phyloP scores from a whole-genome alignment of 2,329 filamentous ascomycete species.

The Nannizzia gypsea region DNA sequence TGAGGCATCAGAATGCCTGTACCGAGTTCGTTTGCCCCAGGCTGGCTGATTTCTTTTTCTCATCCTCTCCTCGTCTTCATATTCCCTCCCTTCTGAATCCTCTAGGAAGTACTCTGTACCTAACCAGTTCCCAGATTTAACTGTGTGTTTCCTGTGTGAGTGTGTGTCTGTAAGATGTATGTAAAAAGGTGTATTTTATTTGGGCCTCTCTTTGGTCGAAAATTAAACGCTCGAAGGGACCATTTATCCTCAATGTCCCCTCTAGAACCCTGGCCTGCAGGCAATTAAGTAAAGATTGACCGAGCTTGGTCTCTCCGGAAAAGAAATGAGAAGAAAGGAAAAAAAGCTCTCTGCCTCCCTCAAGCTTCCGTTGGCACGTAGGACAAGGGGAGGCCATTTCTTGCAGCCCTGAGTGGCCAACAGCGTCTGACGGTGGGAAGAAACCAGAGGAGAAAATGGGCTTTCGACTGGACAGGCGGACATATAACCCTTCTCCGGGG shows the following conservation, averaged over 20 bases:
- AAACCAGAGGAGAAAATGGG: neutral
- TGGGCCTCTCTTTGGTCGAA: neutral
- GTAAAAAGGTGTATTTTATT: neutral
- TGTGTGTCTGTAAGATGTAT: neutral
- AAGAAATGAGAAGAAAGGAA: neutral
- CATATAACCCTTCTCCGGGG: no score
- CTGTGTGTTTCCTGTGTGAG: neutral
- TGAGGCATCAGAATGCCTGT: conserved; percentile 7
- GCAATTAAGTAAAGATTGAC: neutral
- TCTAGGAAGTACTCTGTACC: neutral
- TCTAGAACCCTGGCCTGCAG: neutral
- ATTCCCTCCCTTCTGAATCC: neutral
- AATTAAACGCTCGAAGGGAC: neutral
- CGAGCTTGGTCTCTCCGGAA: neutral
- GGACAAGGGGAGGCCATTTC: neutral
- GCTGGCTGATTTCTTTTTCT: neutral
- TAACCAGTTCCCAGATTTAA: no score
- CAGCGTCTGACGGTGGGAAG: neutral
- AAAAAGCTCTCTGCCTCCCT: neutral
- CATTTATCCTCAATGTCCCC: neutral
- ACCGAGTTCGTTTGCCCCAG: neutral
- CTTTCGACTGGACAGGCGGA: neutral
- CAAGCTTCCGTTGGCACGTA: neutral
- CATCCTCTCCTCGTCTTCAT: neutral
- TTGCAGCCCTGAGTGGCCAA: neutral